phyloP scores from a whole-genome alignment of 148 eudicot genomes.

The Rhododendron mucronatum region DNA sequence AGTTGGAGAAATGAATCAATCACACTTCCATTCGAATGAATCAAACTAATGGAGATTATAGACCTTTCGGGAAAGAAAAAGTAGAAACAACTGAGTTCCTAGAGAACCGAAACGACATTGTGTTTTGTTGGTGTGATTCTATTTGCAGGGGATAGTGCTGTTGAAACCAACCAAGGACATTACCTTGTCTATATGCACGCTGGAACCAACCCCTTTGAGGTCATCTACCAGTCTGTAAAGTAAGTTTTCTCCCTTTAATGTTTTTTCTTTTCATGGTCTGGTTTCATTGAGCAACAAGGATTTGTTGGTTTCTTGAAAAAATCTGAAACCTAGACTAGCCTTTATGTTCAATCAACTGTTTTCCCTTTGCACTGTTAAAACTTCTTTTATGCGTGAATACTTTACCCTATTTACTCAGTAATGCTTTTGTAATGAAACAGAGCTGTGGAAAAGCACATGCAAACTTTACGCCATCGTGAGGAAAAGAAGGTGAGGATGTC shows the following conservation, averaged over 20 bases:
- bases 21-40: slow-evolving; percentile 16
- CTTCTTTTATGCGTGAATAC: background rate
- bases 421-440: slow-evolving; percentile 30
- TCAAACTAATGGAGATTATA: slow-evolving; percentile 19
- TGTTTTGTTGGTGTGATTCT: slow-evolving; percentile 33
- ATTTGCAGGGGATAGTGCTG: slow-evolving; percentile 77
- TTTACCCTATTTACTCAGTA: background rate
- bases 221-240: slow-evolving; percentile 75
- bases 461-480: slow-evolving; percentile 83
- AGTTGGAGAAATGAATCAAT: slow-evolving; percentile 28
- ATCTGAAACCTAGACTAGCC: background rate
- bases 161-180: slow-evolving; percentile 68
- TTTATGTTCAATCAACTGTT: background rate
- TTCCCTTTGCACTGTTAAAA: background rate
- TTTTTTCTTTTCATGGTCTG: background rate
- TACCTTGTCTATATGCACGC: slow-evolving; percentile 82
- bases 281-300: background rate
- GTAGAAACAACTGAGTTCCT: slow-evolving; percentile 15
- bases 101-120: slow-evolving; percentile 31
- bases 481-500: slow-evolving; percentile 63
- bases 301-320: slow-evolving; percentile 6
- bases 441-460: slow-evolving; percentile 84
- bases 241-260: slow-evolving; percentile 26
- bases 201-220: slow-evolving; percentile 86
- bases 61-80: slow-evolving; percentile 14